A percentile compares a stretch with the other conserved stretches of the same genome.
These are phyloP conservation scores for Lentinus brumalis DNA, from an alignment of 768 basidiomycete genomes.

Conservation along the genomic window DNA sequence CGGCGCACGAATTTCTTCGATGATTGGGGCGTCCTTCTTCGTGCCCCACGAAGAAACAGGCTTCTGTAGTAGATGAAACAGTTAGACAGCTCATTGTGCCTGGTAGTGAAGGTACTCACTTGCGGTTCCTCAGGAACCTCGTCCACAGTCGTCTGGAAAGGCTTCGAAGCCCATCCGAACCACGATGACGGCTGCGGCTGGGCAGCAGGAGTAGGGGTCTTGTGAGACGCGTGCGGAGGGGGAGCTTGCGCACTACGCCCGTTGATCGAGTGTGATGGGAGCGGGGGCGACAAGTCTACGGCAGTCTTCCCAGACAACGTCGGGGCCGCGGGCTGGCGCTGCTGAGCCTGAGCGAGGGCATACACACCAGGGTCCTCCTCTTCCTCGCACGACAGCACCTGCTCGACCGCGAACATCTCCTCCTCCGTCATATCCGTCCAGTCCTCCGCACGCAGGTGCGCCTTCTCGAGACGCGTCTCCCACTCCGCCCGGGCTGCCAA, in stretches of 20 bases:
- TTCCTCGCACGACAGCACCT: conserved; percentile 14
- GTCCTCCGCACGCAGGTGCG: conserved; percentile 18
- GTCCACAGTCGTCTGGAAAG: not conserved
- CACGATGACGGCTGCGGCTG: not conserved
- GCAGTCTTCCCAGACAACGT: conserved; percentile 1
- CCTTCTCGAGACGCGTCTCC: conserved; percentile 14
- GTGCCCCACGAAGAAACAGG: not conserved
- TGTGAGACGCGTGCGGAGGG: not conserved
- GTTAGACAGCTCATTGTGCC: not conserved
- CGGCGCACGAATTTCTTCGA: conserved; percentile 7
- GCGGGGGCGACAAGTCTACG: not conserved
- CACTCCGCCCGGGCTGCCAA: conserved; percentile 17
- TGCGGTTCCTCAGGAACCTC: conserved; percentile 7
- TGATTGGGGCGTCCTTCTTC: not conserved
- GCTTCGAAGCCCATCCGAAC: not conserved
- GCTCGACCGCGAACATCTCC: conserved; percentile 18
- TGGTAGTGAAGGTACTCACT: conserved; percentile 1
- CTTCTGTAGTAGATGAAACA: not conserved
- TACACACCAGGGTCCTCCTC: conserved; percentile 6
- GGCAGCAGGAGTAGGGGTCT: not conserved
- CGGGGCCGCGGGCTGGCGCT: not conserved
- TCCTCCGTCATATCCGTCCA: conserved; percentile 19
- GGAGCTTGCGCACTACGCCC: not conserved
- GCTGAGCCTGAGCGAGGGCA: not conserved
- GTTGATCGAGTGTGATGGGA: not conserved